These are phyloP conservation scores for Acanthamoeba lenticulata DNA, from an alignment of 208 protist species.

Conservation along the genomic window DNA sequence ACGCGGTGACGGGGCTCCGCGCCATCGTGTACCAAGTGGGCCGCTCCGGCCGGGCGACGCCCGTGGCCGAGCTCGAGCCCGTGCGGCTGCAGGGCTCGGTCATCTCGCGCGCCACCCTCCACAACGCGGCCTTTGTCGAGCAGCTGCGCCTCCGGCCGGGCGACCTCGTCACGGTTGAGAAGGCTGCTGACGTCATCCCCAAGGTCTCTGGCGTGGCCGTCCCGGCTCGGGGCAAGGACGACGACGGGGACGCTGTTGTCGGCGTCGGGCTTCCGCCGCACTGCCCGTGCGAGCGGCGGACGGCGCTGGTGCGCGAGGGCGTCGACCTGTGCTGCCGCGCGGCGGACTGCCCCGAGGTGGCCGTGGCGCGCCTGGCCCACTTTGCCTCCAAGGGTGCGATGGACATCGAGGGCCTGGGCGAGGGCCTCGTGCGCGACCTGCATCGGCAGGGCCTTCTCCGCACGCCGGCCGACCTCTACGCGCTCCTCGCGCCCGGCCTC, in stretches of 20 bases:
- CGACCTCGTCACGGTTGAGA: conserved; percentile 60
- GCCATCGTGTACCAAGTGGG: conserved; percentile 72
- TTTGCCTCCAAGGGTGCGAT: conserved; percentile 75
- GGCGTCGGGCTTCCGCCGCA: not conserved
- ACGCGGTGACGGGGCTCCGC: not conserved
- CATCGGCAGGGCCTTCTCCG: not conserved
- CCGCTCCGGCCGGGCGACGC: conserved; percentile 69
- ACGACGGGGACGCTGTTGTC: not conserved
- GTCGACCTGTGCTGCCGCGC: conserved; percentile 71
- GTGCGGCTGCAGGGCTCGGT: conserved; percentile 67
- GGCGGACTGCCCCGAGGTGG: conserved; percentile 45
- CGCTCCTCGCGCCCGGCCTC: not conserved
- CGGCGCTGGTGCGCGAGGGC: not conserved
- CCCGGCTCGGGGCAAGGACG: not conserved
- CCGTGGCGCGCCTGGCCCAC: not conserved
- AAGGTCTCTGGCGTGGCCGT: conserved; percentile 24
- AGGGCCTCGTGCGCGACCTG: conserved; percentile 34
- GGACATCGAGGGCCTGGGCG: conserved; percentile 72
- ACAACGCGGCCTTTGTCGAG: conserved; percentile 72
- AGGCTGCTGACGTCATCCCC: conserved; percentile 77
- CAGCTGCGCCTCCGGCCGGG: conserved; percentile 15
- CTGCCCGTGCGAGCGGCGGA: conserved; percentile 64
- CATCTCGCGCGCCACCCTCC: conserved; percentile 74
- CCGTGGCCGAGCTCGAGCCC: conserved; percentile 69
- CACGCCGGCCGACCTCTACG: not conserved